phyloP scores from a whole-genome alignment of 192 early-diverging fungal genomes.

The Funneliformis geosporum region DNA sequence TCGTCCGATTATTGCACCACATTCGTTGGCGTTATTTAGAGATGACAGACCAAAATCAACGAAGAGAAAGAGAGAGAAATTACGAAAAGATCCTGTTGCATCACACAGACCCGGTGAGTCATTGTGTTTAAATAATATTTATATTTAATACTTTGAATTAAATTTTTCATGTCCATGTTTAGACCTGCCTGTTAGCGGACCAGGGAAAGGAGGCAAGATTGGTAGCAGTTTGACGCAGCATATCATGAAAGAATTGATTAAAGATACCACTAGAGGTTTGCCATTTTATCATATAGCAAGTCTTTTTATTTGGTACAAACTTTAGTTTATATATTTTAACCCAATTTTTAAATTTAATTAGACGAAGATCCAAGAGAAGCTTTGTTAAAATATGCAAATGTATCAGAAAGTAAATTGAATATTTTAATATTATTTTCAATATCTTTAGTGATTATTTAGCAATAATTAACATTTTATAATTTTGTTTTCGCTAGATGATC shows the following conservation, averaged over 20 bases:
- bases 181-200: conserved; percentile 76
- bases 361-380: conserved; percentile 95
- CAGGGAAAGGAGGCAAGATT: conserved; percentile 84
- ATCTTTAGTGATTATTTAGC: background rate
- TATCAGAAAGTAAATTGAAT: conserved; percentile 52
- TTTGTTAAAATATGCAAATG: conserved; percentile 81
- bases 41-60: conserved; percentile 63
- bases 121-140: background rate
- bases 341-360: conserved; percentile 44
- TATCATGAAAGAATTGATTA: conserved; percentile 77
- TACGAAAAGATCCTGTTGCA: conserved; percentile 68
- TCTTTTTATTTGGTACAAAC: background rate
- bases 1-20: conserved; percentile 83
- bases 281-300: background rate
- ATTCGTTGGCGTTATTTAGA: conserved; percentile 85
- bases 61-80: conserved; percentile 76
- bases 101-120: conserved; percentile 68
- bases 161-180: background rate
- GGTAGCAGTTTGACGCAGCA: conserved; percentile 82
- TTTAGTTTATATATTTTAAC: conserved; percentile 36
- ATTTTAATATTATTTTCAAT: background rate
- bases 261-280: conserved; percentile 62
- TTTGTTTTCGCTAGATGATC: conserved; percentile 52
- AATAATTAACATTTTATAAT: background rate
- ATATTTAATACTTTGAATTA: conserved; percentile 22